Evolutionary conservation across 164 flowering plant species (phyloP).

Genomic region (Echeveria elegans): DNA sequence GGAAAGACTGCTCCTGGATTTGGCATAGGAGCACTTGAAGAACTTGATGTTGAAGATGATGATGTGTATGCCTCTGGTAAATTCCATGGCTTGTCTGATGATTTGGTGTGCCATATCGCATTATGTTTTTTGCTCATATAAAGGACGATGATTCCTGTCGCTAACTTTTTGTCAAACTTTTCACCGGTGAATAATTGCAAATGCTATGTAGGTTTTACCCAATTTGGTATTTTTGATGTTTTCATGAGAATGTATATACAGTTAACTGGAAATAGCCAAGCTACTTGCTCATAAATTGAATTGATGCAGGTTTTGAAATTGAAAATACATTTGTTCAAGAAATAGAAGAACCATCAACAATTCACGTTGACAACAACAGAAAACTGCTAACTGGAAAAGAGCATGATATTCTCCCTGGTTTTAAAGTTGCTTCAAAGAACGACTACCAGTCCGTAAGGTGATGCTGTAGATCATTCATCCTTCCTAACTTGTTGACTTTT

Average conservation of each 20-base stretch:
- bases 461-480: slow-evolving; percentile 1
- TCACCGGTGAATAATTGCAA: not conserved
- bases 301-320: slow-evolving; percentile 52
- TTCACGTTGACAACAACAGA: slow-evolving; percentile 22
- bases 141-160: not conserved
- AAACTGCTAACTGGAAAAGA: slow-evolving; percentile 28
- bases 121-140: not conserved
- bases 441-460: slow-evolving; percentile 73
- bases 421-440: slow-evolving; percentile 57
- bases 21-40: slow-evolving; percentile 99
- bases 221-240: no score
- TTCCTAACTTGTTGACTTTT: not conserved
- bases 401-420: slow-evolving; percentile 57
- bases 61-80: slow-evolving; percentile 65
- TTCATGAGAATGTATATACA: no score
- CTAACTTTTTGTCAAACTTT: not conserved
- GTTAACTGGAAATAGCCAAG: no score
- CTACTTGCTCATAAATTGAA: not conserved
- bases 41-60: slow-evolving; percentile 85
- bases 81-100: not conserved
- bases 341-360: slow-evolving; percentile 53
- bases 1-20: slow-evolving; percentile 88
- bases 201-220: not conserved
- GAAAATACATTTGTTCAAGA: slow-evolving; percentile 67
- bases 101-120: not conserved